phyloP scores from a whole-genome alignment of 2,329 filamentous ascomycete species.

The Kalmusia sp. region DNA sequence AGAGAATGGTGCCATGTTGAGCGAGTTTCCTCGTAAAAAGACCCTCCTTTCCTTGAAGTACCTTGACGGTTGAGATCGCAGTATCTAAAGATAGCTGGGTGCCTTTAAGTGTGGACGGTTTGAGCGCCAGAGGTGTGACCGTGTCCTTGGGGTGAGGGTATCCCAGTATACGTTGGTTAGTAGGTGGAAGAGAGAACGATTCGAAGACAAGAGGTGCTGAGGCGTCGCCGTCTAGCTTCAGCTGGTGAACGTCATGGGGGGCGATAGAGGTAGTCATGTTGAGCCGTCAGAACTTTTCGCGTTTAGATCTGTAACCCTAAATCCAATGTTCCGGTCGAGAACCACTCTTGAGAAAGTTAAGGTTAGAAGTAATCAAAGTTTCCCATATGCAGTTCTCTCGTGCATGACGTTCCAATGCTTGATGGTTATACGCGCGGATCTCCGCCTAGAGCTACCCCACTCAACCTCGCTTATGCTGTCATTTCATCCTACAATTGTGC shows the following conservation, averaged over 20 bases:
- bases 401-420: neutral
- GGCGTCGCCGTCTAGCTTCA: constrained; percentile 25
- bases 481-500: constrained; percentile 19
- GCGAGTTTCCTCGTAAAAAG: constrained; percentile 15
- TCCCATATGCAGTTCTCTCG: no score
- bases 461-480: constrained; percentile 8
- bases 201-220: constrained; percentile 41
- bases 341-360: no score
- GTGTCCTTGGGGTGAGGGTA: constrained; percentile 48
- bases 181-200: constrained; percentile 48
- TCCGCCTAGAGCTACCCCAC: constrained; percentile 10
- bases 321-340: no score
- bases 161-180: constrained; percentile 52
- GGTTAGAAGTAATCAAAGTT: no score
- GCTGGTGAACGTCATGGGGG: constrained; percentile 7
- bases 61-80: constrained; percentile 47
- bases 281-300: neutral
- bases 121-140: constrained; percentile 50
- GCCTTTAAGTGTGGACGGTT: constrained; percentile 31
- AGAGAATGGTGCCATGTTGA: constrained; percentile 56
- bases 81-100: constrained; percentile 35
- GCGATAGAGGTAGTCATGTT: constrained; percentile 18
- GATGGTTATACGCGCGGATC: neutral
- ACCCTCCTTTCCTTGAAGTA: constrained; percentile 36
- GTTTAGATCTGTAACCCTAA: no score